Evolutionary conservation across 306 rosid species (phyloP).

Genomic region (Parietaria judaica): DNA sequence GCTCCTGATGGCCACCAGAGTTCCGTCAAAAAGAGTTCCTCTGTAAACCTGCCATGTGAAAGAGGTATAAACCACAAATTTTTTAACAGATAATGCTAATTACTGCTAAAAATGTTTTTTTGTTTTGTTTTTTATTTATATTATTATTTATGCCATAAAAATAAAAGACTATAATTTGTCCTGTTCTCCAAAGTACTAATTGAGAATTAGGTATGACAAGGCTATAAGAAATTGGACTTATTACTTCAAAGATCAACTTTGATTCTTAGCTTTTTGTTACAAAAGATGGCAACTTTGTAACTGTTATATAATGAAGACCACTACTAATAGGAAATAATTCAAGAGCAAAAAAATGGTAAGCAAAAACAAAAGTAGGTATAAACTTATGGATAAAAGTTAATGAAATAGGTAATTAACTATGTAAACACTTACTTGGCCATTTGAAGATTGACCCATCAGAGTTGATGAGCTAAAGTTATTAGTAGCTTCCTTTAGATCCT

Average conservation of each 20-base stretch:
- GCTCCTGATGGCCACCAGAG: constrained; percentile 51
- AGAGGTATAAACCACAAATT: neutral
- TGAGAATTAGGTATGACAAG: neutral
- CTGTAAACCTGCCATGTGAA: constrained; percentile 46
- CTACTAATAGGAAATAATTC: too few species aligned
- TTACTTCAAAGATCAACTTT: too few species aligned
- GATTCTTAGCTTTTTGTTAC: too few species aligned
- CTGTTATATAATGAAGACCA: too few species aligned
- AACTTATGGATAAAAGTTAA: neutral
- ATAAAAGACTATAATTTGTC: neutral
- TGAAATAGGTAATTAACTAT: neutral
- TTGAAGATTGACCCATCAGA: constrained; percentile 48
- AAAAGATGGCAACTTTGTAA: too few species aligned
- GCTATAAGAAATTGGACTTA: neutral
- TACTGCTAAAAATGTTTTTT: too few species aligned
- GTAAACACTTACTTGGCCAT: constrained; percentile 50
- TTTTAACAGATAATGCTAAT: too few species aligned
- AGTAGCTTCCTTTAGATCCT: constrained; percentile 84
- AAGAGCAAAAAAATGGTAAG: too few species aligned
- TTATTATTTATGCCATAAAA: neutral
- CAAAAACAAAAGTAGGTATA: too few species aligned
- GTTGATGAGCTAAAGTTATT: constrained; percentile 62
- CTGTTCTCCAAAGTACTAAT: neutral
- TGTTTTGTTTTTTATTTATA: too few species aligned
- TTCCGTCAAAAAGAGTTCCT: constrained; percentile 79